These are phyloP conservation scores for Xylariaceae sp. DNA, from an alignment of 2,329 filamentous ascomycete species.

Conservation along the genomic window DNA sequence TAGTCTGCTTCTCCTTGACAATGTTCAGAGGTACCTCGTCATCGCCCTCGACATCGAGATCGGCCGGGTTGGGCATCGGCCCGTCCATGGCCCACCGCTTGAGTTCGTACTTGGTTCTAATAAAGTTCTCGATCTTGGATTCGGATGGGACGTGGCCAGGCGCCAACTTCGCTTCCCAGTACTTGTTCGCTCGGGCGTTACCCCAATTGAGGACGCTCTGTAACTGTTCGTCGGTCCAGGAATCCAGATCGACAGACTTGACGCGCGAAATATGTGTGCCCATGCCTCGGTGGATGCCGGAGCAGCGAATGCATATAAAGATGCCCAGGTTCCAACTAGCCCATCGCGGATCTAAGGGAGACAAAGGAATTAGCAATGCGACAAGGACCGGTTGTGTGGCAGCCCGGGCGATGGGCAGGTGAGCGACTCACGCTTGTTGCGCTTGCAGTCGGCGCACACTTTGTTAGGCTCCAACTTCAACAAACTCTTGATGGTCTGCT, in stretches of 20 bases:
- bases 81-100: slow-evolving; percentile 99
- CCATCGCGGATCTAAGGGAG: slow-evolving; percentile 79
- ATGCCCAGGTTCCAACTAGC: slow-evolving; percentile 97
- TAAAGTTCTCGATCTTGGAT: slow-evolving; percentile 99
- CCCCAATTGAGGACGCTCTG: slow-evolving; percentile 94
- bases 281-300: slow-evolving; percentile 97
- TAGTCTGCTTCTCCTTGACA: slow-evolving; percentile 61
- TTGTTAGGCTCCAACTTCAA: slow-evolving; percentile 95
- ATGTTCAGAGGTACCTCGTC: slow-evolving; percentile 67
- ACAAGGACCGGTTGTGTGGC: background rate
- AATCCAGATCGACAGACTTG: slow-evolving; percentile 95
- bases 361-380: slow-evolving; percentile 2
- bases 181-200: slow-evolving; percentile 94
- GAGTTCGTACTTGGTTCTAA: slow-evolving; percentile 96
- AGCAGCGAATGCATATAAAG: slow-evolving; percentile 97
- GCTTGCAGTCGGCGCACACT: slow-evolving; percentile 96
- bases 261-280: slow-evolving; percentile 97
- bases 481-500: slow-evolving; percentile 87
- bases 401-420: background rate
- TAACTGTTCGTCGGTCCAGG: slow-evolving; percentile 97
- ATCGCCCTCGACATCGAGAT: slow-evolving; percentile 76
- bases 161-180: slow-evolving; percentile 95
- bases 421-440: slow-evolving; percentile 77
- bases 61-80: slow-evolving; percentile 84
- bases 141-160: slow-evolving; percentile 89